Evolutionary conservation across 768 basidiomycete species (phyloP), one percentile per base, ranked within the genome.

Genomic region (Rubroboletus pulcherrimus): DNA sequence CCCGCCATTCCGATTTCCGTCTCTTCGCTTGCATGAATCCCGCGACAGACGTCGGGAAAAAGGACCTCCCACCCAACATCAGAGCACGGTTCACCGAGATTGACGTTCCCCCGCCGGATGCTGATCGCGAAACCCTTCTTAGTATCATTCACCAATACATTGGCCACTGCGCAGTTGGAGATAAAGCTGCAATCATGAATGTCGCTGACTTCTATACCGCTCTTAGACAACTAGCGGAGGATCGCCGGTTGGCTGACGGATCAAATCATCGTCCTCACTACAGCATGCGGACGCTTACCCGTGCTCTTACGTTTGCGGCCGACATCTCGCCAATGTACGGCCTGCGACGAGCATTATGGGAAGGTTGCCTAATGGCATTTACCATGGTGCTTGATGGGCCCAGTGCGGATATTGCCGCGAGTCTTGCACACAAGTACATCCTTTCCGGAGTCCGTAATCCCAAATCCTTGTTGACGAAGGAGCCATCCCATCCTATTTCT

Each of bases 21-120:
- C 78, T 98, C 5, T 98, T 98, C 65, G 94, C 94, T 5, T 99
- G 97, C 70, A 99, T 99, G 97, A 99, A 99, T 67, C 97, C 97
- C 5, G 97, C 97, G 0, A 99, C 95, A 4, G 97, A 99, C 63
- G 90, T 98, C 14, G 97, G 97, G 34, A 99, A 98, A 77, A 97
- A 94, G 65, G 96, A 98, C 65, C 85, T 99, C 0, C 92, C 93
- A 17, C 87, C 91, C 5, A 88, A 87, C 64, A 90, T 98, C 47
- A 86, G 95, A 35, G 83, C 88, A 10, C 85, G 90, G 31, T 98
- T 99, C 74, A 97, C 94, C 1, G 97, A 98, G 70, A 84, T 98
- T 51, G 93, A 94, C 67, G 95, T 98, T 0, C 85, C 89, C n/a
- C 82, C 95, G 4, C 95, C 96, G 5, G 97, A 99, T 64, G 80